These are phyloP conservation scores for Ilyonectria robusta DNA, from an alignment of 2,329 filamentous ascomycete genomes.

Conservation along the genomic window DNA sequence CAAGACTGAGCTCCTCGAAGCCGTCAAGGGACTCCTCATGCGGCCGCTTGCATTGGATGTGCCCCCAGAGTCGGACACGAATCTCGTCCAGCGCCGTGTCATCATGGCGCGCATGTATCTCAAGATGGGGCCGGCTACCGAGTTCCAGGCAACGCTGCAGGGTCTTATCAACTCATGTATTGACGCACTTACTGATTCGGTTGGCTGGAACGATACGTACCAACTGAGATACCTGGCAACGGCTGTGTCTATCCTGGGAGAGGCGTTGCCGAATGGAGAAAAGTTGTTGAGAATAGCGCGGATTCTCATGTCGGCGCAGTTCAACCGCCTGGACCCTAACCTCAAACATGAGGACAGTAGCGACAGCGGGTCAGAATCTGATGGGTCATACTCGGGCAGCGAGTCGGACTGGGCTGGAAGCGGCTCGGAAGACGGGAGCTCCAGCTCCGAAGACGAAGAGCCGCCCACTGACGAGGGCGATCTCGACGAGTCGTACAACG, in stretches of 20 bases:
- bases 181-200: conserved; percentile 37
- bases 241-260: conserved; percentile 37
- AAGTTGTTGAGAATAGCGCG: conserved; percentile 35
- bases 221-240: conserved; percentile 36
- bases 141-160: conserved; percentile 42
- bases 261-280: conserved; percentile 23
- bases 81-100: conserved; percentile 30
- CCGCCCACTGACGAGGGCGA: conserved; percentile 35
- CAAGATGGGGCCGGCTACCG: conserved; percentile 40
- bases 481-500: neutral
- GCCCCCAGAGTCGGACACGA: conserved; percentile 28
- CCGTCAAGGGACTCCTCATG: conserved; percentile 32
- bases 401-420: conserved; percentile 4
- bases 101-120: conserved; percentile 43
- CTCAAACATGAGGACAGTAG: neutral
- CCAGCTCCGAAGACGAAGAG: conserved; percentile 1
- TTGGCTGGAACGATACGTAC: conserved; percentile 44
- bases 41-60: conserved; percentile 42
- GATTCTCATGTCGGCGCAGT: conserved; percentile 45
- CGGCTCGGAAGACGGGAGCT: neutral
- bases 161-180: conserved; percentile 39
- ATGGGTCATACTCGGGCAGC: neutral
- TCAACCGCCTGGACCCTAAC: conserved; percentile 37
- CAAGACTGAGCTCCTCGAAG: conserved; percentile 37
- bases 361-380: neutral